Conservation (phyloP, 1,284 basidiomycete genomes). For the Pyrrhoderma lamaoense region DNA sequence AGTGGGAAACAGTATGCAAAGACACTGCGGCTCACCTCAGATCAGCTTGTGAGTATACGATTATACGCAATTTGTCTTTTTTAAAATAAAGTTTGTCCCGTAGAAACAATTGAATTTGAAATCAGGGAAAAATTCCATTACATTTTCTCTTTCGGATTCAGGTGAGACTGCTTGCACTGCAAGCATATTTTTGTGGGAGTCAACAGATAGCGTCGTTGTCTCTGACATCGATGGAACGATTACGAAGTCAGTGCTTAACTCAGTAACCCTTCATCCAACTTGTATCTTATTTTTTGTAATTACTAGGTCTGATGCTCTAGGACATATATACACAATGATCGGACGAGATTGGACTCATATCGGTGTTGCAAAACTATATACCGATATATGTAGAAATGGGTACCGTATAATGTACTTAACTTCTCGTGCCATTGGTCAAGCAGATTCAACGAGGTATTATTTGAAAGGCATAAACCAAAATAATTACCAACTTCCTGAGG, state of each 20-base stretch:
- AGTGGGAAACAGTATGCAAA: slow-evolving; percentile 73
- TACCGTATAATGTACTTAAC: slow-evolving; percentile 99
- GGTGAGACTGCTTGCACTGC: slow-evolving; percentile 85
- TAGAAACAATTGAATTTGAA: slow-evolving; percentile 85
- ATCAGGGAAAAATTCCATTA: slow-evolving; percentile 86
- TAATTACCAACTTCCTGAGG: slow-evolving; percentile 92
- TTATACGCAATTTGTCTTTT: background rate
- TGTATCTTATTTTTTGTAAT: slow-evolving; percentile 10
- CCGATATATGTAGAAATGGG: slow-evolving; percentile 92
- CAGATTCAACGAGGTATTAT: slow-evolving; percentile 95
- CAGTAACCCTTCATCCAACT: background rate
- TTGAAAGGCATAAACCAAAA: slow-evolving; percentile 94
- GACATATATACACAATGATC: slow-evolving; percentile 97
- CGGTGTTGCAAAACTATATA: slow-evolving; percentile 97
- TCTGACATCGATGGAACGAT: slow-evolving; percentile 99
- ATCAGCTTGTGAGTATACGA: slow-evolving; percentile 56
- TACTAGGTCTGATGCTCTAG: slow-evolving; percentile 89
- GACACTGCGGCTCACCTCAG: slow-evolving; percentile 81
- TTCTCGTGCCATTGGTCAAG: slow-evolving; percentile 95
- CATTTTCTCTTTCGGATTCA: slow-evolving; percentile 91
- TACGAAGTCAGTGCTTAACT: slow-evolving; percentile 68
- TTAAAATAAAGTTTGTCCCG: too few species aligned
- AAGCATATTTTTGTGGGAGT: slow-evolving; percentile 94
- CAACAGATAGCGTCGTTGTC: slow-evolving; percentile 83
- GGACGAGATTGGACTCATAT: slow-evolving; percentile 99